These are phyloP conservation scores for Populus trichocarpa DNA, from an alignment of 441 rosid species.

Conservation along the genomic window DNA sequence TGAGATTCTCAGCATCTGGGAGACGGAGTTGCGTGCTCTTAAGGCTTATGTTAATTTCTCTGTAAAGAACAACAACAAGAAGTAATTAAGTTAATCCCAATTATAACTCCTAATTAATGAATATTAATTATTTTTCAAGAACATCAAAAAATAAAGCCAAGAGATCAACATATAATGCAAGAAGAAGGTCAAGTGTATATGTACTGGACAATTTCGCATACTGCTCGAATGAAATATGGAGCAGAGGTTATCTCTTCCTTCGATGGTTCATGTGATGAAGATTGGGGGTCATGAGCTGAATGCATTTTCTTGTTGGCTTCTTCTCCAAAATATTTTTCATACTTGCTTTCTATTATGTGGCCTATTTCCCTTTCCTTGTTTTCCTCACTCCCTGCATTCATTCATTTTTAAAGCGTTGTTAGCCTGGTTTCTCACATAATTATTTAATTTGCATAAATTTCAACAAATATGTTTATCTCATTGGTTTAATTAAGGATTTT, in stretches of 20 bases:
- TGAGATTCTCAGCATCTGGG: slow-evolving; percentile 37
- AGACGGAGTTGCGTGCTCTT: slow-evolving; percentile 65
- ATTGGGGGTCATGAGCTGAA: neutral
- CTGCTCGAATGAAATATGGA: slow-evolving; percentile 38
- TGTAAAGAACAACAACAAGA: slow-evolving; percentile 13
- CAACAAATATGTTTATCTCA: neutral
- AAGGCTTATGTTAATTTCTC: slow-evolving; percentile 62
- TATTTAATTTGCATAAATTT: no score
- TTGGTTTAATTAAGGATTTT: neutral
- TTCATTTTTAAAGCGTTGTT: neutral
- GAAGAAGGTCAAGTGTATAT: neutral
- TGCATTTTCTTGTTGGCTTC: slow-evolving; percentile 1
- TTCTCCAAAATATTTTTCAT: slow-evolving; percentile 24
- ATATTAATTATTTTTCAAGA: neutral
- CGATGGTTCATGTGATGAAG: neutral
- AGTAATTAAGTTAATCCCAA: neutral
- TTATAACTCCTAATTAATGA: neutral
- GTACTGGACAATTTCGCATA: slow-evolving; percentile 64
- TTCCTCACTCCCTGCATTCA: slow-evolving; percentile 35
- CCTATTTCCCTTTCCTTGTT: slow-evolving; percentile 40
- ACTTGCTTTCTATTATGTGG: slow-evolving; percentile 32
- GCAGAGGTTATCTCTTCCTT: no score
- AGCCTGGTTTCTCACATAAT: neutral
- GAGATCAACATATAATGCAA: neutral
- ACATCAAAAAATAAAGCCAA: neutral